Evolutionary conservation across 2,329 filamentous ascomycete genomes (phyloP).

Genomic region (Macrophomina phaseolina): DNA sequence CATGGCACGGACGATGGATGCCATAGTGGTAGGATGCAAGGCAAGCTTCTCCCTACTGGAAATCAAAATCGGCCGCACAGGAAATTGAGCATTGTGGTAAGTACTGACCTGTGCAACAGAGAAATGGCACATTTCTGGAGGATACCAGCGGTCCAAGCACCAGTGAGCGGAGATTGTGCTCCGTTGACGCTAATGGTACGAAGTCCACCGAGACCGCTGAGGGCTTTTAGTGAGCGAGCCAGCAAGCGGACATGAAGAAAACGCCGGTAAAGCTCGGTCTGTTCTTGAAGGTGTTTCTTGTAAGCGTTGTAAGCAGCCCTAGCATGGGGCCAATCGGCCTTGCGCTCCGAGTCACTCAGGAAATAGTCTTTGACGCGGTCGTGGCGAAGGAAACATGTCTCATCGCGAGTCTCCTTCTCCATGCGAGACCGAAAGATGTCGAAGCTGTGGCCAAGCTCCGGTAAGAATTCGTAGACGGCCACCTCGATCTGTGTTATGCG

Average conservation of each 20-base stretch:
- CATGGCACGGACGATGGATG: slow-evolving; percentile 11
- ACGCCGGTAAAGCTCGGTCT: neutral
- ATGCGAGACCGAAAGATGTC: slow-evolving; percentile 2
- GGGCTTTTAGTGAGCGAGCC: neutral
- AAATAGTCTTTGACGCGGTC: slow-evolving; percentile 11
- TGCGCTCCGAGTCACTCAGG: neutral
- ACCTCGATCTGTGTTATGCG: slow-evolving; percentile 10
- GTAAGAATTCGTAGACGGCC: slow-evolving; percentile 5
- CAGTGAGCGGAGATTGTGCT: slow-evolving; percentile 15
- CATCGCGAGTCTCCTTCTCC: slow-evolving; percentile 12
- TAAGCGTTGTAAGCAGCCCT: slow-evolving; percentile 12
- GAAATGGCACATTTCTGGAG: slow-evolving; percentile 8
- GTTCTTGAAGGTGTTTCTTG: neutral
- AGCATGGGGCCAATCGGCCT: slow-evolving; percentile 1
- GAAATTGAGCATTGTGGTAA: neutral
- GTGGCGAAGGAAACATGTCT: slow-evolving; percentile 19
- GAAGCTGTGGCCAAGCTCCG: neutral
- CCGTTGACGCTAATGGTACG: slow-evolving; percentile 13
- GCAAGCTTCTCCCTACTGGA: neutral
- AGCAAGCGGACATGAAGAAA: slow-evolving; percentile 18
- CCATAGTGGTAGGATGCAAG: neutral
- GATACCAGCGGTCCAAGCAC: slow-evolving; percentile 10
- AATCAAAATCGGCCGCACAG: neutral
- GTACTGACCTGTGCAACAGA: slow-evolving; percentile 2
- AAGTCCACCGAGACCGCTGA: neutral